Percentiles rank a stretch among this genome's conserved stretches.
Conservation (phyloP, 1,284 basidiomycete species). For the Exobasidium cylindrosporum region DNA sequence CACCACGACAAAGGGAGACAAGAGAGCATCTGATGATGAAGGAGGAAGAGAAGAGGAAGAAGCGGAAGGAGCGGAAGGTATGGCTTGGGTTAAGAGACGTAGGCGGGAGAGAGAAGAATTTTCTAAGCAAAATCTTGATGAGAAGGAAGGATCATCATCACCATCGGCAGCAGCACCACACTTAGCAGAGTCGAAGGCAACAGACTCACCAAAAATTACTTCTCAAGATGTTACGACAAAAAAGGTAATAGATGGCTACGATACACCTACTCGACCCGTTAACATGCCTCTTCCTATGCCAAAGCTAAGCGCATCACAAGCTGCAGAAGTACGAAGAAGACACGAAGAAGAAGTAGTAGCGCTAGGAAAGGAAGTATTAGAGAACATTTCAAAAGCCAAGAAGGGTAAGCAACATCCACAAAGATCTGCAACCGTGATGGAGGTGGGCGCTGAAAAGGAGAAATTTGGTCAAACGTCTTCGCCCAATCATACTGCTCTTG, state of each 20-base stretch:
- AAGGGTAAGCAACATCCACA: background rate
- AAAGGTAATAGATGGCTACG: background rate
- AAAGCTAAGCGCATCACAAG: slow-evolving; percentile 30
- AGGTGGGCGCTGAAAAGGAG: background rate
- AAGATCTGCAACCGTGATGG: slow-evolving; percentile 4
- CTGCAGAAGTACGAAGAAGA: slow-evolving; percentile 42
- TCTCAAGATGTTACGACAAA: background rate
- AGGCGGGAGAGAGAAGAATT: slow-evolving; percentile 5
- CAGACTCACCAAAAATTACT: background rate
- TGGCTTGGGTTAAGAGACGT: slow-evolving; percentile 10
- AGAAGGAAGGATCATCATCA: background rate
- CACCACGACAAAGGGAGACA: slow-evolving; percentile 9
- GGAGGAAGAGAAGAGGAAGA: background rate
- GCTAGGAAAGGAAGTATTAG: slow-evolving; percentile 46
- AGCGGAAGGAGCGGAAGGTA: background rate
- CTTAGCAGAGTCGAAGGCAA: background rate
- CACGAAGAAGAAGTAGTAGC: slow-evolving; percentile 50
- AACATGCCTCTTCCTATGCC: slow-evolving; percentile 17
- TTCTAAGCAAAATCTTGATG: no score
- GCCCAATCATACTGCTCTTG: background rate
- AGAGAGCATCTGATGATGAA: slow-evolving; percentile 14
- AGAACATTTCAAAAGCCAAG: slow-evolving; percentile 11
- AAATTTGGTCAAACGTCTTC: background rate
- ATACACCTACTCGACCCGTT: background rate
- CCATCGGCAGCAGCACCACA: background rate